These are phyloP conservation scores for Rubus idaeus DNA, from an alignment of 306 rosid genomes.

Conservation along the genomic window DNA sequence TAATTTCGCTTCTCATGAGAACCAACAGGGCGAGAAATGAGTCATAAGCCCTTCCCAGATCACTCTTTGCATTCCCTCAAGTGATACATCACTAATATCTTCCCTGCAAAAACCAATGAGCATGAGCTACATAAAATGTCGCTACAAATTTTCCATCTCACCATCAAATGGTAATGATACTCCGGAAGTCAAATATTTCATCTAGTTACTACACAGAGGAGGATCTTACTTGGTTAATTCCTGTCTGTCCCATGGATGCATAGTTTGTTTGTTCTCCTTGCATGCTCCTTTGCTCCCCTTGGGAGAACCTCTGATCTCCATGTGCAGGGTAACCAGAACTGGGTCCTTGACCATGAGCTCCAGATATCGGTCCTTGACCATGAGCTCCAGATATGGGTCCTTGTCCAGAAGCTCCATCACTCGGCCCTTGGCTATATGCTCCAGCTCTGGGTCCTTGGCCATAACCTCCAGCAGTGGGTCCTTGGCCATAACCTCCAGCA, in stretches of 20 bases:
- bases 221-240: constrained; percentile 32
- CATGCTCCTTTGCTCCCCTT: constrained; percentile 27
- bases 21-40: background rate
- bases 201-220: background rate
- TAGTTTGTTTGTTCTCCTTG: constrained; percentile 37
- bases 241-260: constrained; percentile 33
- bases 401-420: constrained; percentile 27
- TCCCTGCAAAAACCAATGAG: constrained; percentile 49
- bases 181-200: background rate
- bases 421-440: background rate
- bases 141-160: background rate
- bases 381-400: constrained; percentile 13
- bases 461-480: background rate
- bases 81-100: constrained; percentile 32
- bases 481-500: background rate
- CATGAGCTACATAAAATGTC: constrained; percentile 4
- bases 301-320: constrained; percentile 31
- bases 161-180: background rate
- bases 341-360: constrained; percentile 27
- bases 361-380: background rate
- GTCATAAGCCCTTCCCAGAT: background rate
- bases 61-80: background rate
- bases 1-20: background rate
- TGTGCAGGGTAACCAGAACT: constrained; percentile 22
- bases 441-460: background rate